phyloP scores from a whole-genome alignment of 2,329 filamentous ascomycete species.

The Fusarium xylarioides region DNA sequence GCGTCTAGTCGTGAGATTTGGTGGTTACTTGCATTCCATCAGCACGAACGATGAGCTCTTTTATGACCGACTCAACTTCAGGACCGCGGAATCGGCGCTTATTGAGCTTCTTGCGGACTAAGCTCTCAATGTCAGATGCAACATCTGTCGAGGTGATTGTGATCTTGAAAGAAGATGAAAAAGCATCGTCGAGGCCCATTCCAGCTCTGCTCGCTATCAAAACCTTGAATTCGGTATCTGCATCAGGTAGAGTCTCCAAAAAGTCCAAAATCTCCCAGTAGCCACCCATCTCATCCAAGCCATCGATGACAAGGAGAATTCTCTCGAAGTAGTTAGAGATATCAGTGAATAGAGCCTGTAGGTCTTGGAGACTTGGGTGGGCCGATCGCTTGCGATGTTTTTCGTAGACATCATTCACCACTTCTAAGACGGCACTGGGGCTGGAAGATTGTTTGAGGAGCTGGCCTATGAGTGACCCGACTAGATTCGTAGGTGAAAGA shows the following conservation, averaged over 20 bases:
- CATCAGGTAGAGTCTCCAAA: background rate
- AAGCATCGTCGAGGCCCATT: background rate
- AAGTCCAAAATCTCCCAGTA: background rate
- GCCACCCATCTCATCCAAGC: background rate
- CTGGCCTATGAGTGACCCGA: background rate
- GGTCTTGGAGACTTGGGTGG: background rate
- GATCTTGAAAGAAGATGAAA: background rate
- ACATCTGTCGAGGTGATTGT: background rate
- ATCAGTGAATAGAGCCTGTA: background rate
- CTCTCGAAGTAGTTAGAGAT: background rate
- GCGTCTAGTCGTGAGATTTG: rapidly evolving
- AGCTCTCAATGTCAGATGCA: background rate
- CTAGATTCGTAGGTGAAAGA: background rate
- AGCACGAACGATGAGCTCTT: rapidly evolving
- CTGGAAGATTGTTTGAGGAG: background rate
- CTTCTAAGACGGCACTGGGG: background rate
- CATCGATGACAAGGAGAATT: background rate
- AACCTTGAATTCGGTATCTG: background rate
- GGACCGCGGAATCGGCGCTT: background rate
- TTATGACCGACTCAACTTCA: background rate
- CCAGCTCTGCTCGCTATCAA: background rate
- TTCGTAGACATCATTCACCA: background rate
- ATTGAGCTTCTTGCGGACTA: background rate
- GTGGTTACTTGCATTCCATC: background rate
- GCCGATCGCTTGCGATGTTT: background rate